Conservation (phyloP, 495 filamentous ascomycete species). For the Podospora conica region DNA sequence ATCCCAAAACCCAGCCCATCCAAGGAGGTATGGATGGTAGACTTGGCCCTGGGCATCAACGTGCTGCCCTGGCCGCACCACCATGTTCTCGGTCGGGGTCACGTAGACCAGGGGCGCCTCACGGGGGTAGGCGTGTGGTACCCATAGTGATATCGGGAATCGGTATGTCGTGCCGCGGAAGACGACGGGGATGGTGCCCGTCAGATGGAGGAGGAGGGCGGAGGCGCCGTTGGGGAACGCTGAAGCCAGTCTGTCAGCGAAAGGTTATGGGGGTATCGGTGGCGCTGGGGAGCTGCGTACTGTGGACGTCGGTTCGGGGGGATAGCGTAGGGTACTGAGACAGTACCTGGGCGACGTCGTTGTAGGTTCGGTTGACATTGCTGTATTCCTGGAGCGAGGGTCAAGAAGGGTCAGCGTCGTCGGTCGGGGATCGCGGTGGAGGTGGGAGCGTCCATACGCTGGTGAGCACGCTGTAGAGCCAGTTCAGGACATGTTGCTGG, state of each 20-base stretch:
- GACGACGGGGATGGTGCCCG: slow-evolving; percentile 76
- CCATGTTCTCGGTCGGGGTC: slow-evolving; percentile 80
- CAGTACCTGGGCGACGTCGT: slow-evolving; percentile 78
- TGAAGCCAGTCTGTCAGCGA: slow-evolving; percentile 29
- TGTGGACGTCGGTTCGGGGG: slow-evolving; percentile 94
- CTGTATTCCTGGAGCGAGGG: slow-evolving; percentile 67
- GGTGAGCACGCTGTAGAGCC: slow-evolving; percentile 86
- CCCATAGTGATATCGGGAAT: slow-evolving; percentile 89
- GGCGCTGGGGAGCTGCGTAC: slow-evolving; percentile 42
- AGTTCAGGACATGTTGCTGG: slow-evolving; percentile 82
- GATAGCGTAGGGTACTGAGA: slow-evolving; percentile 76
- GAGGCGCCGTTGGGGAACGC: slow-evolving; percentile 85
- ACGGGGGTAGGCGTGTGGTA: slow-evolving; percentile 86
- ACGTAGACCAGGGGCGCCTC: slow-evolving; percentile 84
- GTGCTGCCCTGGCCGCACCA: slow-evolving; percentile 85
- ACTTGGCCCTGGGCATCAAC: slow-evolving; percentile 90
- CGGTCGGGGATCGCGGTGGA: neutral
- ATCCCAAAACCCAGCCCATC: slow-evolving; percentile 87
- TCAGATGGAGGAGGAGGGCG: slow-evolving; percentile 79
- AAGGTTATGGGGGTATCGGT: neutral
- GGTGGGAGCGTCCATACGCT: slow-evolving; percentile 48
- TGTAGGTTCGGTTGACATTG: slow-evolving; percentile 86
- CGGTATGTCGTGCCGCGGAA: slow-evolving; percentile 88
- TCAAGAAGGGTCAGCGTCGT: slow-evolving; percentile 12
- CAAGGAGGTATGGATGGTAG: slow-evolving; percentile 91